Base-by-base conservation (phyloP, 2,329 filamentous ascomycete genomes). In the Aspergillus phoenicis region DNA sequence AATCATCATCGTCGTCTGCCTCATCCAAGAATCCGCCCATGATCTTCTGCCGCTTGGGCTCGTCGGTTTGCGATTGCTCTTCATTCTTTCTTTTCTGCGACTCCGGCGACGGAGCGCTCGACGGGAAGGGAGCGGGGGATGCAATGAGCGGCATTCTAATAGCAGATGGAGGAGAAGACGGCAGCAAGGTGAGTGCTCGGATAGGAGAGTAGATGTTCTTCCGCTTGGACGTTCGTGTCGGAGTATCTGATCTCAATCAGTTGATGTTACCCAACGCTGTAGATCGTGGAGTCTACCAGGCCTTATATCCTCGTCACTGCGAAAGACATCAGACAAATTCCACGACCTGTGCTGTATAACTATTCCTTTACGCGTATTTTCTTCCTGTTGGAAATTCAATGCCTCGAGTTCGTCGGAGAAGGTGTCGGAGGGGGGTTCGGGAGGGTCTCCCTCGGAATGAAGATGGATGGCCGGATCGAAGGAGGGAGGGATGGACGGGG, bases 381-480 rank as follows among this genome's bases (percentile, higher is more conserved):
- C 75, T 39, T 65, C 58, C 13, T 70, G 73, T 53, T 73, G 65
- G 5, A 71, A 58, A 39, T 78, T 61, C 22, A 79, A 68, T 52
- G 75, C 77, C 63, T 79, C 77, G 53, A 78, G 52, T 24, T 79
- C 77, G 70, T 79, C 76, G 54, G 71, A 71, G 63, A 75, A 76
- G 55, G 71, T 70, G 57, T 74, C 70, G n/a, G 71, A 75, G 15
- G 68, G 71, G 15, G 68, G 69, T 30, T 68, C 61, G 57, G 61
- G 55, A 33, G 62, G 59, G 39, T 64, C 59, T n/a, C 63, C 64
- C 70, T 84, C 80, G 57, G 82, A 83, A 64, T 82, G 77, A 24
- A 82, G 74, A 62, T 81, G 73, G 30, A 84, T 63, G 45, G 81
- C 80, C 47, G 82, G 82, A 62, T 84, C 82, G 60, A 83, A 84